Conservation (phyloP, 495 filamentous ascomycete species). For the Parachaetomium inaequale region DNA sequence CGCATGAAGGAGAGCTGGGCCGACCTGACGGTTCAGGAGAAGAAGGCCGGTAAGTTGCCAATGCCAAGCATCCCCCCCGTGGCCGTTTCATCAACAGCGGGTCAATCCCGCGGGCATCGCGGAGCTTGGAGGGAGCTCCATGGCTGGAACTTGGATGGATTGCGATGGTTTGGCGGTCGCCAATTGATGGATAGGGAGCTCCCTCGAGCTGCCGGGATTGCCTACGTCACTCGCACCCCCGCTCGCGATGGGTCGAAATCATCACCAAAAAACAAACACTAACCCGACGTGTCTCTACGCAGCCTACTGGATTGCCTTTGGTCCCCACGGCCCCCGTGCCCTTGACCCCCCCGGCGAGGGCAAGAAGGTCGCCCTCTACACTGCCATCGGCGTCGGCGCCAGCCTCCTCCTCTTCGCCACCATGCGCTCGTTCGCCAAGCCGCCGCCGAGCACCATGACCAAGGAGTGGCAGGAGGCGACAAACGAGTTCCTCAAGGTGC, state of each 20-base stretch:
- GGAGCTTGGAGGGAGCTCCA: constrained; percentile 14
- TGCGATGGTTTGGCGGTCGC: constrained; percentile 7
- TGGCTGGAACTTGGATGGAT: background rate
- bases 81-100: background rate
- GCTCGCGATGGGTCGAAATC: constrained; percentile 16
- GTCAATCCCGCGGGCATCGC: constrained; percentile 1
- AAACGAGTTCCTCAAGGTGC: constrained; percentile 87
- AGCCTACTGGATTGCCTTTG: constrained; percentile 99
- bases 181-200: constrained; percentile 27
- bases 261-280: constrained; percentile 8
- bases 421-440: constrained; percentile 62
- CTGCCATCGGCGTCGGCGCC: constrained; percentile 54
- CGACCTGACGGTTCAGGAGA: constrained; percentile 90
- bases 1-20: constrained; percentile 97
- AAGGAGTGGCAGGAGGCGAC: constrained; percentile 90
- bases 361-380: constrained; percentile 69
- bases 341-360: constrained; percentile 75
- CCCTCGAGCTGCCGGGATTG: constrained; percentile 3
- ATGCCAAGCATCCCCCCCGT: constrained; percentile 5
- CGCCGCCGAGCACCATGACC: constrained; percentile 79
- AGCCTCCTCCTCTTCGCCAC: constrained; percentile 62
- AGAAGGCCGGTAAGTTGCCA: constrained; percentile 88
- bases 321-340: constrained; percentile 87
- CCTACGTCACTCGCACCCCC: constrained; percentile 17
- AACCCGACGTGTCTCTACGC: constrained; percentile 22